phyloP scores from a whole-genome alignment of 2,329 filamentous ascomycete species.

The Bisporella sp. region DNA sequence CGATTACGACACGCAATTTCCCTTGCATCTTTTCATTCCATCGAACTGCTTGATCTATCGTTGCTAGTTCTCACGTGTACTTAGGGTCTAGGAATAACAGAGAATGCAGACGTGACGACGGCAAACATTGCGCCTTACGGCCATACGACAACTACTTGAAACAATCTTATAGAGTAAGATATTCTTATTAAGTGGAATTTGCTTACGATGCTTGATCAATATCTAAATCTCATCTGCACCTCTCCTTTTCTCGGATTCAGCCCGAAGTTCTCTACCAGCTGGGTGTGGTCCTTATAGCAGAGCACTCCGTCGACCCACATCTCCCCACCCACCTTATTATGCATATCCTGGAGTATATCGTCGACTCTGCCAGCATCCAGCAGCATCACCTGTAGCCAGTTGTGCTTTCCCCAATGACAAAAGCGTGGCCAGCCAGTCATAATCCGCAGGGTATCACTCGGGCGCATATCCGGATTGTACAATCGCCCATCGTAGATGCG shows the following conservation, averaged over 20 bases:
- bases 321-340: conserved; percentile 17
- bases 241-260: conserved; percentile 23
- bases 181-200: no score
- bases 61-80: no score
- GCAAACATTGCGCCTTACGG: no score
- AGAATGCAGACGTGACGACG: no score
- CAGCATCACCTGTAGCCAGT: conserved; percentile 24
- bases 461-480: conserved; percentile 9
- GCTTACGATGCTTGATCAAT: no score
- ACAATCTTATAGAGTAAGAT: no score
- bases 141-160: no score
- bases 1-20: no score
- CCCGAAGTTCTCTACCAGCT: conserved; percentile 3
- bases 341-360: conserved; percentile 14
- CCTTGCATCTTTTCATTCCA: no score
- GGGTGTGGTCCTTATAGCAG: conserved; percentile 12
- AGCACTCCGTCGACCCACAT: conserved; percentile 19
- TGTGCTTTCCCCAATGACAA: conserved; percentile 24
- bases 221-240: not conserved
- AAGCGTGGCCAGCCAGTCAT: conserved; percentile 25
- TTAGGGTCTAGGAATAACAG: no score
- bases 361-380: conserved; percentile 20
- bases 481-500: conserved; percentile 21
- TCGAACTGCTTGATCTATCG: no score
- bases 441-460: conserved; percentile 13